Base-by-base conservation (phyloP, 805 yeast genomes). In the Ogataea paradorogensis region DNA sequence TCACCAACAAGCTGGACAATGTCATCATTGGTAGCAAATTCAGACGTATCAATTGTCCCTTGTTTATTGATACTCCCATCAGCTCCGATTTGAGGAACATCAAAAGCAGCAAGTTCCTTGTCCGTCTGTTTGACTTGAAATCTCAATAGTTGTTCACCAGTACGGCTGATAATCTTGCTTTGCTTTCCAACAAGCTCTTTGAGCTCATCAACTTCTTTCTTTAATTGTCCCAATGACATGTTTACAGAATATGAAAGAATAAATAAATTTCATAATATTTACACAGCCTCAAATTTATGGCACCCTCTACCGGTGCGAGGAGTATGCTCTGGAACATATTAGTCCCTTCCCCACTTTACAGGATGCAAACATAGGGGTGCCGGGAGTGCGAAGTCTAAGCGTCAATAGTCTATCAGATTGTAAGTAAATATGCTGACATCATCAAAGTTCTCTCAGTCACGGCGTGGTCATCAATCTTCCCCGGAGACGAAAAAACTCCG, bases 1-100 rank as follows among this genome's bases (percentile, higher is more conserved):
- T 90, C 98, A 9, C 86, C 87, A 10, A 89, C 97, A 32, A 90
- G 69, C 56, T 87, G 91, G 3, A 84, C 84, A 9, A 90, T 65
- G 56, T 91, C 98, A 42, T 85, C 95, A 50, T 86, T 83, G 3
- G 91, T 79, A 26, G 81, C 86, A 48, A 72, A 81, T 47, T 82
- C 87, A 3, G 73, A 58, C 1, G 77, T 57, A 43, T 77, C 82
- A 36, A 53, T 38, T 3, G 33, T 18, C 4, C 28, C 33, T 9
- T 27, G 43, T 14, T 20, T 31, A 13, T 39, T 15, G 2, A 35
- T 21, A 6, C 42, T 28, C 3, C 53, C 52, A 11, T 55, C 56
- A 8, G 40, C 21, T 9, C 53, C 51, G n/a, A 54, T 32, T 3
- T 43, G 38, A 2, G 59, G 55, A 8, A 56, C 37, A 7, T 59